Evolutionary conservation across 352 stramenopile genomes (phyloP).

Genomic region (Globisporangium uncinulatum): DNA sequence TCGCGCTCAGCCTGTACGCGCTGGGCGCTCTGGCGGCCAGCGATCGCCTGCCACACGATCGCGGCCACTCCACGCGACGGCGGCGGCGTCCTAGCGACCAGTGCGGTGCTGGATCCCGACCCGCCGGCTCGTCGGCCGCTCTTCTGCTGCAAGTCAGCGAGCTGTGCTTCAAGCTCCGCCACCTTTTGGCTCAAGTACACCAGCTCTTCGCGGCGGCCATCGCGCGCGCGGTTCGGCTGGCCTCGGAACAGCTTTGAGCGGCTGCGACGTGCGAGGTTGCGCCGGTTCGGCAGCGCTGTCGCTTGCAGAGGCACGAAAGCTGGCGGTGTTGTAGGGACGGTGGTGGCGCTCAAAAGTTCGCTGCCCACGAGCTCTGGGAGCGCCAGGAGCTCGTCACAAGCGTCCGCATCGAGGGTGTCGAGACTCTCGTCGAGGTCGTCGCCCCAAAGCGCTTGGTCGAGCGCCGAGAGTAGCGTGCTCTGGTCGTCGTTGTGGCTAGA

Average conservation of each 20-base stretch:
- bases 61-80: not conserved
- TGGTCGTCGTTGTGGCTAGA: too few species aligned
- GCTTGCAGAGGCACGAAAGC: slow-evolving; percentile 8
- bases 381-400: not conserved
- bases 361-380: not conserved
- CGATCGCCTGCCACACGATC: slow-evolving; percentile 36
- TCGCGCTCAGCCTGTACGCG: slow-evolving; percentile 12
- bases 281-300: slow-evolving; percentile 2
- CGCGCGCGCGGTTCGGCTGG: slow-evolving; percentile 33
- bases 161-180: slow-evolving; percentile 31
- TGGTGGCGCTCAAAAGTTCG: not conserved
- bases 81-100: not conserved
- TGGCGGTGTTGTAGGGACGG: not conserved
- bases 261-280: slow-evolving; percentile 10
- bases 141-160: slow-evolving; percentile 19
- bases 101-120: too few species aligned
- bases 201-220: slow-evolving; percentile 33
- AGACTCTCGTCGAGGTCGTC: slow-evolving; percentile 2
- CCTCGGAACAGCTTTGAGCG: slow-evolving; percentile 21
- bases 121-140: not conserved
- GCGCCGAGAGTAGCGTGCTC: slow-evolving; percentile 1
- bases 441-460: slow-evolving; percentile 12
- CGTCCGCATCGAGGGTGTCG: not conserved
- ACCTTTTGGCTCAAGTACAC: slow-evolving; percentile 39
- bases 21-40: slow-evolving; percentile 28